A percentile compares a stretch with the other conserved stretches of the same genome.
Conservation (phyloP, 2,329 filamentous ascomycete species). For the Stachybotrys chartarum region DNA sequence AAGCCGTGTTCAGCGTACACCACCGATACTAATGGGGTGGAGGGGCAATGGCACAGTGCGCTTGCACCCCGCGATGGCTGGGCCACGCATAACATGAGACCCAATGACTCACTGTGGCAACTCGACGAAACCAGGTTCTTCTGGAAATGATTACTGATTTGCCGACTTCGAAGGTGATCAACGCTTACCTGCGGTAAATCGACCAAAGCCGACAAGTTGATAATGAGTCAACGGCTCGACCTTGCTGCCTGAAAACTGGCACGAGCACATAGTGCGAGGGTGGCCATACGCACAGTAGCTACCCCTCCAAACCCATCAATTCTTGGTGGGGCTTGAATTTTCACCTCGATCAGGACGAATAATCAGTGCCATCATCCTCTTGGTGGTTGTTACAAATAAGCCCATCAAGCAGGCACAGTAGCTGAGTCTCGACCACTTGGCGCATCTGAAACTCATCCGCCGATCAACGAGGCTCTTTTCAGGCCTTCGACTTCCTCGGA, state of each 20-base stretch:
- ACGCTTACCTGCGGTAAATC: neutral
- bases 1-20: neutral
- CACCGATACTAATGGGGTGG: neutral
- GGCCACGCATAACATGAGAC: neutral
- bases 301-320: constrained; percentile 15
- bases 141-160: neutral
- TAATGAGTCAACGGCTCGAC: neutral
- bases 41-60: neutral
- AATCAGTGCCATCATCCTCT: neutral
- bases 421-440: neutral
- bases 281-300: constrained; percentile 4
- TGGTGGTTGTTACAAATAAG: neutral
- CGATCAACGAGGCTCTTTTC: too few relatives aligned
- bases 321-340: constrained; percentile 33
- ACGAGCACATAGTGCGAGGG: neutral
- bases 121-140: neutral
- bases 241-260: neutral
- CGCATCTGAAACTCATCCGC: neutral
- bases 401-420: neutral
- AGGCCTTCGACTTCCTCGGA: neutral
- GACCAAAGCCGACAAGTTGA: neutral
- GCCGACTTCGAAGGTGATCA: too few relatives aligned
- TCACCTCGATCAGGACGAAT: constrained; percentile 23
- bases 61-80: neutral
- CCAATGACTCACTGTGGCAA: neutral